A percentile compares a stretch with the other conserved stretches of the same genome.
Conservation (phyloP, 2,329 filamentous ascomycete species). For the Alternaria triticimaculans region DNA sequence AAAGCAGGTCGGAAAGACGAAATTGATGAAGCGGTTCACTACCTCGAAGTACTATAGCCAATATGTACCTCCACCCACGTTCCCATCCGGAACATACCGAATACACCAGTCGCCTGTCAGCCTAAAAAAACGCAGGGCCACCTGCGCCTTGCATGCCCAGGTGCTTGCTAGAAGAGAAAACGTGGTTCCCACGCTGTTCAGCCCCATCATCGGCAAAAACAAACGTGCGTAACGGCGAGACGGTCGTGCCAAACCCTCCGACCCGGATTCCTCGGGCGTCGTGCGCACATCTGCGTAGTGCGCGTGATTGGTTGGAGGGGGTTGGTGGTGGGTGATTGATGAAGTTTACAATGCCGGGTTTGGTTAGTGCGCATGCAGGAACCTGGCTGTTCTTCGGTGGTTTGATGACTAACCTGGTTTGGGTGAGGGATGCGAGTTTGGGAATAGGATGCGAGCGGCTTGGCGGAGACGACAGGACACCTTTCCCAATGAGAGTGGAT, state of each 20-base stretch:
- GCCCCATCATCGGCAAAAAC: slow-evolving; percentile 8
- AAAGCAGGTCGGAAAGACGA: not conserved
- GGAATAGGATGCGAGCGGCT: not conserved
- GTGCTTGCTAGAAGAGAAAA: not conserved
- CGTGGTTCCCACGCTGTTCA: not conserved
- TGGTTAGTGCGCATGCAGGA: slow-evolving; percentile 17
- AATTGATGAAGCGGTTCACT: not conserved
- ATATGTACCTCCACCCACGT: slow-evolving; percentile 9
- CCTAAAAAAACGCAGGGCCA: not conserved
- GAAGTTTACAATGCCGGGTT: slow-evolving; percentile 19
- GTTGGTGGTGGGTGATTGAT: slow-evolving; percentile 9
- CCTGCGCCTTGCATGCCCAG: not conserved
- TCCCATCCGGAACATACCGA: slow-evolving; percentile 5
- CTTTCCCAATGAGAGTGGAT: too few relatives aligned
- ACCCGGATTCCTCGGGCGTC: not conserved
- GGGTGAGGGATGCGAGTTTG: not conserved
- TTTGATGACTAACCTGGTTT: slow-evolving; percentile 1
- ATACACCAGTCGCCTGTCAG: slow-evolving; percentile 5
- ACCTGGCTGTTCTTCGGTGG: slow-evolving; percentile 9
- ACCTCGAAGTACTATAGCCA: not conserved
- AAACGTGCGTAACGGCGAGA: slow-evolving; percentile 1
- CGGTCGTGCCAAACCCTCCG: slow-evolving; percentile 3
- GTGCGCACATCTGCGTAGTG: not conserved
- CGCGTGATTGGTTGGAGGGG: slow-evolving; percentile 2
- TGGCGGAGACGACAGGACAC: not conserved